Evolutionary conservation across 2,329 filamentous ascomycete species (phyloP).

Genomic region (Alternaria brassicae): DNA sequence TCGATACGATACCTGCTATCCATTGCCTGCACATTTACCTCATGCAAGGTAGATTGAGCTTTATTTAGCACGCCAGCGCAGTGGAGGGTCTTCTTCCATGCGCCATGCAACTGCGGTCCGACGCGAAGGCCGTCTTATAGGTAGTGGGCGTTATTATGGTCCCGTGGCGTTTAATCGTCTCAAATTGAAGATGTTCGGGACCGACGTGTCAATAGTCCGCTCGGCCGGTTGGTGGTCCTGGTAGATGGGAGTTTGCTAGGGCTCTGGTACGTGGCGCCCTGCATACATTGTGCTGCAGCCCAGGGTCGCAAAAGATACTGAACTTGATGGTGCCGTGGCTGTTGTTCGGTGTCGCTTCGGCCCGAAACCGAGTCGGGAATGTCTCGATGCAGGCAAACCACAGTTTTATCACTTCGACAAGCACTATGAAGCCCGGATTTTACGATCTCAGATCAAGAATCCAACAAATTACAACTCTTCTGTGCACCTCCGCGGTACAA

Average conservation of each 20-base stretch:
- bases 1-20: slow-evolving; percentile 16
- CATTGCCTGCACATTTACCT: neutral
- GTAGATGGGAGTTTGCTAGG: neutral
- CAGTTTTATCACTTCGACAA: neutral
- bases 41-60: slow-evolving; percentile 13
- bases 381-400: neutral
- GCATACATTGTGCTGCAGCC: neutral
- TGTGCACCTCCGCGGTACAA: neutral
- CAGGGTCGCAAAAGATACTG: slow-evolving; percentile 7
- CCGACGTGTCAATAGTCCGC: neutral
- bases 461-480: neutral
- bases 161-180: neutral
- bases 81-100: neutral
- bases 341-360: neutral
- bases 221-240: neutral
- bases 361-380: neutral
- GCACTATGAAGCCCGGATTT: neutral
- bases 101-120: slow-evolving; percentile 9
- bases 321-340: neutral
- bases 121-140: neutral
- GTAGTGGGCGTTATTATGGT: neutral
- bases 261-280: neutral
- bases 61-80: neutral
- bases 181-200: neutral
- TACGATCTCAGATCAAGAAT: neutral